Conservation (phyloP, 2,329 filamentous ascomycete genomes). For the Calonectria pseudoreteaudii region DNA sequence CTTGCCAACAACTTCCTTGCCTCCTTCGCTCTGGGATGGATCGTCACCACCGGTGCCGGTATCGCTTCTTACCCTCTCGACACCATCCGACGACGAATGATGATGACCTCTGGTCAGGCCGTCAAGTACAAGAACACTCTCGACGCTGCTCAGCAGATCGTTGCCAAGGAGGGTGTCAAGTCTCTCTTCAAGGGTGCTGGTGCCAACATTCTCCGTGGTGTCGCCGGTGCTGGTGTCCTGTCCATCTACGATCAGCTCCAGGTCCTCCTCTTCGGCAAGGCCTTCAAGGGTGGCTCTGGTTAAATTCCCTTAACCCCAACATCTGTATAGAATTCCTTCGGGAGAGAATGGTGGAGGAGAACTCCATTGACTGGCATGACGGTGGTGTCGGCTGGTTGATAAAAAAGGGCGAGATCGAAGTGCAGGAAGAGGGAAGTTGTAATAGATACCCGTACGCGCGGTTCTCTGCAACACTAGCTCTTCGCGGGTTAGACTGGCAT, state of each 20-base stretch:
- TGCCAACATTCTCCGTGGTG: slow-evolving; percentile 99
- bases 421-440: slow-evolving; percentile 58
- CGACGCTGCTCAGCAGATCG: slow-evolving; percentile 95
- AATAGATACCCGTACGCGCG: slow-evolving; percentile 51
- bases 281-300: slow-evolving; percentile 75
- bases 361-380: slow-evolving; percentile 50
- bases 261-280: slow-evolving; percentile 99
- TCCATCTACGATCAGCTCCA: slow-evolving; percentile 99
- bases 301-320: slow-evolving; percentile 54
- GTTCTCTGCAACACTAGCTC: slow-evolving; percentile 55
- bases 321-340: slow-evolving; percentile 56
- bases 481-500: slow-evolving; percentile 63
- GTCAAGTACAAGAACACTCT: slow-evolving; percentile 99
- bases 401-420: slow-evolving; percentile 59
- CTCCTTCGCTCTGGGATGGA: slow-evolving; percentile 98
- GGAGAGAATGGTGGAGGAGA: slow-evolving; percentile 46
- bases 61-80: slow-evolving; percentile 99
- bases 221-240: slow-evolving; percentile 99
- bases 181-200: slow-evolving; percentile 99
- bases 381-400: slow-evolving; percentile 53
- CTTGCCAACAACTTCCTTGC: slow-evolving; percentile 99
- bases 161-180: slow-evolving; percentile 96
- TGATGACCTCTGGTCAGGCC: slow-evolving; percentile 98
- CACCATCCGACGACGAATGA: slow-evolving; percentile 99
- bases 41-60: slow-evolving; percentile 99